Evolutionary conservation across 495 filamentous ascomycete genomes (phyloP).

Genomic region (Penicillium waksmanii): DNA sequence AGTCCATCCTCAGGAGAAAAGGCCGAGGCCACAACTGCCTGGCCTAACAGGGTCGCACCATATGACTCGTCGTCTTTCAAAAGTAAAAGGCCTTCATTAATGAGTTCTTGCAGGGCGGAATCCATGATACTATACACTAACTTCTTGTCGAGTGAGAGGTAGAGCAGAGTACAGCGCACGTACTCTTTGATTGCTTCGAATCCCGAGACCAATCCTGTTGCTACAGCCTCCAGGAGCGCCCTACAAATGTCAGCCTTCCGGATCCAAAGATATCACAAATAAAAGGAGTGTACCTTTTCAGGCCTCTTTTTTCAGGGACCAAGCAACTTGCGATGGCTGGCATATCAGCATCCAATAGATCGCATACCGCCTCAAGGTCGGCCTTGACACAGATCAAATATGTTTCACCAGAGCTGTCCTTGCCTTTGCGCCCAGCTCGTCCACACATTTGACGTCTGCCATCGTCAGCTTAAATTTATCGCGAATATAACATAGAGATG

Average conservation of each 20-base stretch:
- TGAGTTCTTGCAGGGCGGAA: conserved; percentile 57
- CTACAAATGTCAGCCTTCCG: conserved; percentile 37
- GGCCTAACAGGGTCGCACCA: conserved; percentile 66
- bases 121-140: conserved; percentile 60
- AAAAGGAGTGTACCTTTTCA: conserved; percentile 58
- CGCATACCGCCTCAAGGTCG: conserved; percentile 71
- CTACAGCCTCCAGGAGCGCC: conserved; percentile 75
- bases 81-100: conserved; percentile 36
- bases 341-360: conserved; percentile 73
- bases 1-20: conserved; percentile 78
- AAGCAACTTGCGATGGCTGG: conserved; percentile 73
- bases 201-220: conserved; percentile 72
- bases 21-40: conserved; percentile 73
- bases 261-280: background rate
- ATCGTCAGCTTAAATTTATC: background rate
- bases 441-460: conserved; percentile 80
- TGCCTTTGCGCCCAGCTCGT: conserved; percentile 80
- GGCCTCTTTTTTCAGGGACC: conserved; percentile 66
- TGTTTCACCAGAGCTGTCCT: conserved; percentile 79
- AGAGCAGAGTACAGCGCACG: conserved; percentile 69
- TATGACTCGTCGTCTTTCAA: conserved; percentile 55
- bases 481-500: background rate
- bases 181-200: conserved; percentile 71
- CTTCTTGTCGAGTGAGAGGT: conserved; percentile 56
- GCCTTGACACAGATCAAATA: conserved; percentile 73